These are phyloP conservation scores for Gracilariopsis chorda DNA, from an alignment of 23 red algal species.

Conservation along the genomic window DNA sequence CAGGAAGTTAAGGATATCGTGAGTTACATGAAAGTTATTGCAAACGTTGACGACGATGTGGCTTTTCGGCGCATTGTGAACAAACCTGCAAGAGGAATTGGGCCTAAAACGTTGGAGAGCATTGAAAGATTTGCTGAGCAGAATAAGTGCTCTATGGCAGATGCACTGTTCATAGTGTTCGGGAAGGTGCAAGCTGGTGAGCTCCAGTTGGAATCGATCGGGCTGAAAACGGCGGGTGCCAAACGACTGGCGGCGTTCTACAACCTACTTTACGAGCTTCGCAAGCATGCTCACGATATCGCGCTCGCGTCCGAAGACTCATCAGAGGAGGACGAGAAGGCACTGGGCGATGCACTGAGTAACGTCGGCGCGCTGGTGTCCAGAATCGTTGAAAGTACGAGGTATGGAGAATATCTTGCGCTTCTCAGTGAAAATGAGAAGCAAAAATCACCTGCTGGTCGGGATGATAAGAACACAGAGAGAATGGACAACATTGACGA, in stretches of 20 bases:
- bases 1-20: constrained; percentile 72
- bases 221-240: background rate
- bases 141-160: background rate
- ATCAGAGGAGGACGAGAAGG: background rate
- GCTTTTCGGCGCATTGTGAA: constrained; percentile 64
- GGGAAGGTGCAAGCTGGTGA: background rate
- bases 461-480: constrained; percentile 35
- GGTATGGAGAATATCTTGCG: constrained; percentile 32
- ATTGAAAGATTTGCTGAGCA: constrained; percentile 26
- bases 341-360: background rate
- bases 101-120: constrained; percentile 38
- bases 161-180: background rate
- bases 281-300: background rate
- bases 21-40: constrained; percentile 58
- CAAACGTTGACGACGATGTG: constrained; percentile 42
- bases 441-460: background rate
- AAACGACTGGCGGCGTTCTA: background rate
- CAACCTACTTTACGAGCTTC: constrained; percentile 32
- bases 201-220: background rate
- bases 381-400: background rate
- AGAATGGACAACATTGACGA: constrained; percentile 52
- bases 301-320: background rate
- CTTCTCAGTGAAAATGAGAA: background rate
- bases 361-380: constrained; percentile 27
- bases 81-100: constrained; percentile 68